Evolutionary conservation across 2,329 filamentous ascomycete species (phyloP).

Genomic region (Penicillium crustosum): DNA sequence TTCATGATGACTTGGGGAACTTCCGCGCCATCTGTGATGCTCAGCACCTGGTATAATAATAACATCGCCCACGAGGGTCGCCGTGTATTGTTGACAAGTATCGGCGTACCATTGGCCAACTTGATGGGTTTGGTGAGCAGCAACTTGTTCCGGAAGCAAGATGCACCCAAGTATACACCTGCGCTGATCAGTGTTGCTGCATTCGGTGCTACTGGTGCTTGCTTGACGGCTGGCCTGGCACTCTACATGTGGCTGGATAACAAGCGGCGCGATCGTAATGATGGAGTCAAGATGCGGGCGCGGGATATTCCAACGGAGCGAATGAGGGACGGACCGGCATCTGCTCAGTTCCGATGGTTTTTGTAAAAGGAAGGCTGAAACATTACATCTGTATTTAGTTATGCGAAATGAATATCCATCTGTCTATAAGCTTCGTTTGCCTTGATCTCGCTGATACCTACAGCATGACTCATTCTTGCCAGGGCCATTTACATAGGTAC

Average conservation of each 20-base stretch:
- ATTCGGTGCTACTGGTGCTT: conserved; percentile 57
- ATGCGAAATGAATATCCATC: not conserved
- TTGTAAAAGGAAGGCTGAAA: conserved; percentile 23
- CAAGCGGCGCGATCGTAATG: conserved; percentile 55
- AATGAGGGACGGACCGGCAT: conserved; percentile 55
- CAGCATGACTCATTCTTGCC: not conserved
- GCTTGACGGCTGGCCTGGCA: conserved; percentile 58
- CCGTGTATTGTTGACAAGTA: conserved; percentile 67
- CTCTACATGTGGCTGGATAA: conserved; percentile 67
- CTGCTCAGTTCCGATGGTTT: conserved; percentile 60
- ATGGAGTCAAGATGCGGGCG: conserved; percentile 57
- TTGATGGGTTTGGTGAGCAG: conserved; percentile 70
- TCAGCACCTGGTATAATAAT: conserved; percentile 73
- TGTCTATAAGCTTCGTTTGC: not conserved
- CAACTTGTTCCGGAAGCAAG: conserved; percentile 65
- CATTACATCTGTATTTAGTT: not conserved
- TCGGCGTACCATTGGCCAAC: conserved; percentile 73
- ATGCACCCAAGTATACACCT: conserved; percentile 66
- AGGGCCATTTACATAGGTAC: not conserved
- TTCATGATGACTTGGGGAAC: conserved; percentile 86
- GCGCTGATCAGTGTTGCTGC: conserved; percentile 59
- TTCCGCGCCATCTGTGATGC: conserved; percentile 69
- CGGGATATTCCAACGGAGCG: conserved; percentile 58
- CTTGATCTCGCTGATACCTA: not conserved
- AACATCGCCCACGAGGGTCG: conserved; percentile 76